Conservation (phyloP, 73 alveolate species). For the Paramecium primaurelia region DNA sequence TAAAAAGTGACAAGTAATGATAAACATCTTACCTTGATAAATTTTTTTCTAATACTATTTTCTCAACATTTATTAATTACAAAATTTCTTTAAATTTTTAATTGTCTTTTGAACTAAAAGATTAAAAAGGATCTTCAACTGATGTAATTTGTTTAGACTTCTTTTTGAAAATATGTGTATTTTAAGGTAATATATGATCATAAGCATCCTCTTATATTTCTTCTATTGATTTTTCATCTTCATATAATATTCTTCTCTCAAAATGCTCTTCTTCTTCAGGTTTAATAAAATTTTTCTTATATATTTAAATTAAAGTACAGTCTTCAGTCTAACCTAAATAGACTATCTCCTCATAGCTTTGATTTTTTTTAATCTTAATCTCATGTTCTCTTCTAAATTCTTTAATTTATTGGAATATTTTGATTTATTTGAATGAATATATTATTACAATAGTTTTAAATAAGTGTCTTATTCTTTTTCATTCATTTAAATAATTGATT, state of each 20-base stretch:
- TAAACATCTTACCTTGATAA: neutral
- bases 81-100: neutral
- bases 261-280: neutral
- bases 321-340: neutral
- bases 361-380: neutral
- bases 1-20: slow-evolving; percentile 14
- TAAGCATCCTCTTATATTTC: slow-evolving; percentile 31
- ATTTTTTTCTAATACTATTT: slow-evolving; percentile 20
- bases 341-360: neutral
- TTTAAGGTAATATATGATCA: neutral
- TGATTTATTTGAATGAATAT: slow-evolving; percentile 3
- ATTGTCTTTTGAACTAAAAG: neutral
- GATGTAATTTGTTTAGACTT: neutral
- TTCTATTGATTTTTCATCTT: neutral
- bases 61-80: slow-evolving; percentile 26
- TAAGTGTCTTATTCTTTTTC: slow-evolving; percentile 36
- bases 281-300: neutral
- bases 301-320: neutral
- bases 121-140: slow-evolving; percentile 19
- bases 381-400: slow-evolving; percentile 22
- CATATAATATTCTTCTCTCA: neutral
- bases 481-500: slow-evolving; percentile 22
- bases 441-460: neutral
- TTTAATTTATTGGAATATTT: neutral
- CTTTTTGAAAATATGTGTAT: slow-evolving; percentile 14